These are phyloP conservation scores for Aspergillus sclerotioniger DNA, from an alignment of 495 filamentous ascomycete genomes.

Conservation along the genomic window DNA sequence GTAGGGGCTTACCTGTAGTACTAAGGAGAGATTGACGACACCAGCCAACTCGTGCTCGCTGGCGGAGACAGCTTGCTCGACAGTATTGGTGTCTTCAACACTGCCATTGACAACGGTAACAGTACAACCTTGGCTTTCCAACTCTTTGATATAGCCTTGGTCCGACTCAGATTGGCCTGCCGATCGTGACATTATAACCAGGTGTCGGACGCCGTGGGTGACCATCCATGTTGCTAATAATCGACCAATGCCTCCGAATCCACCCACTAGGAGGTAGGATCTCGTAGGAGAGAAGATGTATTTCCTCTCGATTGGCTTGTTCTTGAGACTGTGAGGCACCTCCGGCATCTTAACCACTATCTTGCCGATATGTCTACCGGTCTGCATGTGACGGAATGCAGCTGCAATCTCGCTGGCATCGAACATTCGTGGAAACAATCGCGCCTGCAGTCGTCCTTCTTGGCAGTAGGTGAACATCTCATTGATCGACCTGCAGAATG, in stretches of 20 bases:
- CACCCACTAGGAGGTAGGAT: constrained; percentile 44
- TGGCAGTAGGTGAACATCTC: background rate
- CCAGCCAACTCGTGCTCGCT: constrained; percentile 25
- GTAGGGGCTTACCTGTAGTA: constrained; percentile 16
- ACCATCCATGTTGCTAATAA: constrained; percentile 58
- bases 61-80: constrained; percentile 14
- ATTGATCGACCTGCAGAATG: background rate
- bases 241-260: constrained; percentile 56
- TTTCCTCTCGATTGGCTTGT: background rate
- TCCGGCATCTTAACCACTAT: constrained; percentile 19
- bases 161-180: constrained; percentile 14
- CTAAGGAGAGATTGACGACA: constrained; percentile 38
- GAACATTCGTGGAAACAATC: constrained; percentile 13
- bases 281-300: constrained; percentile 13
- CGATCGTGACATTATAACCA: constrained; percentile 46
- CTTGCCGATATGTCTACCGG: constrained; percentile 33
- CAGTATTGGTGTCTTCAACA: constrained; percentile 18
- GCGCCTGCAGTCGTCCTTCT: background rate
- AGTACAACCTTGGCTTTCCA: constrained; percentile 27
- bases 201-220: constrained; percentile 49
- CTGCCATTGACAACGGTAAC: constrained; percentile 22
- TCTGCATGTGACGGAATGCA: constrained; percentile 49
- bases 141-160: constrained; percentile 35
- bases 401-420: constrained; percentile 39
- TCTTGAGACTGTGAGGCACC: background rate